phyloP scores from a whole-genome alignment of 2,329 filamentous ascomycete genomes.

The Lasiodiplodia sp. region DNA sequence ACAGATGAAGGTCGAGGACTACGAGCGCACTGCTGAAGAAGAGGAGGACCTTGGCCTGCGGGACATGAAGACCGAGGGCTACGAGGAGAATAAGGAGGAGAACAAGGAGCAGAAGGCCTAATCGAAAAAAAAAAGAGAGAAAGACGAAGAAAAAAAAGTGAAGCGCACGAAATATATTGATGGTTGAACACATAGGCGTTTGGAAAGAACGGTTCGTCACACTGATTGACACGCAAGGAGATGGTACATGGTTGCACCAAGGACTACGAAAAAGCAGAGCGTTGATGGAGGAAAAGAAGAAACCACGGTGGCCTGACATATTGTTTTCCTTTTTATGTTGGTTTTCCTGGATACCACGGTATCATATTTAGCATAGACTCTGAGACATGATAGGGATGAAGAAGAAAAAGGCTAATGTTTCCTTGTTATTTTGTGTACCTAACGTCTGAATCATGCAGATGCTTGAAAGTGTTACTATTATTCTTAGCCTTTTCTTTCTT shows the following conservation, averaged over 20 bases:
- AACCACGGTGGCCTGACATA: neutral
- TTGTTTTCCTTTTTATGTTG: neutral
- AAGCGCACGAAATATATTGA: neutral
- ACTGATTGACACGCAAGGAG: neutral
- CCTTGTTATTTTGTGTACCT: neutral
- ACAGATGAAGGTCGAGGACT: slow-evolving; percentile 81
- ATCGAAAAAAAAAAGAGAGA: neutral
- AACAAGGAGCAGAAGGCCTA: slow-evolving; percentile 7
- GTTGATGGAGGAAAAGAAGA: neutral
- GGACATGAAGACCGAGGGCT: slow-evolving; percentile 93
- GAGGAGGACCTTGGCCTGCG: slow-evolving; percentile 89
- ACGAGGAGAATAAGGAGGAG: slow-evolving; percentile 50
- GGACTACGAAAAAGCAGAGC: neutral
- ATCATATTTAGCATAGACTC: slow-evolving; percentile 5
- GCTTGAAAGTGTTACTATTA: neutral
- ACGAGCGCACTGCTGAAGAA: slow-evolving; percentile 87
- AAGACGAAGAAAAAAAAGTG: neutral
- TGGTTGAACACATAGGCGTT: neutral
- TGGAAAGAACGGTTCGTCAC: neutral
- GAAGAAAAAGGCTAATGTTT: neutral
- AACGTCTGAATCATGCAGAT: neutral
- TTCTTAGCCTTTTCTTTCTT: neutral
- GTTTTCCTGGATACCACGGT: slow-evolving; percentile 12
- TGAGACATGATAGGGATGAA: neutral
- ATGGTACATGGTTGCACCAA: neutral